A percentile compares a stretch with the other conserved stretches of the same genome.
Evolutionary conservation across 306 rosid species (phyloP).

Genomic region (Cotoneaster glaucophyllus): DNA sequence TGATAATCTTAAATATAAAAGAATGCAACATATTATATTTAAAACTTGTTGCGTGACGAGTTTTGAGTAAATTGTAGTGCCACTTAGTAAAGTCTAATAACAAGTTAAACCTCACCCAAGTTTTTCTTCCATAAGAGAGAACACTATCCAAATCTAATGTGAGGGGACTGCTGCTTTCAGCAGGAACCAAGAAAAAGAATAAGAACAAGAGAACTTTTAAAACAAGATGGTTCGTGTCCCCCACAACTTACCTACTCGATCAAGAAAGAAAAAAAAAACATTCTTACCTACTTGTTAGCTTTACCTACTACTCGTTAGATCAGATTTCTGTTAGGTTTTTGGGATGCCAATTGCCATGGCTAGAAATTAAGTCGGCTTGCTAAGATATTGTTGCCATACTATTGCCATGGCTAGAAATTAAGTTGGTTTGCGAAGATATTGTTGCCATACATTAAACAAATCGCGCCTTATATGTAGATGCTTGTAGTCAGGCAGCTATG

Average conservation of each 20-base stretch:
- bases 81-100: rapidly evolving
- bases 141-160: neutral
- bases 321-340: neutral
- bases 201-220: neutral
- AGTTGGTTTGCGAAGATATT: neutral
- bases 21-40: too few relatives aligned
- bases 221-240: neutral
- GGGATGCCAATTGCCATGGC: neutral
- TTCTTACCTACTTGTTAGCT: neutral
- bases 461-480: neutral
- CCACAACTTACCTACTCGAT: neutral
- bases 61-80: too few relatives aligned
- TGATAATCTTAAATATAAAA: too few relatives aligned
- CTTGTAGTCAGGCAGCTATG: too few relatives aligned
- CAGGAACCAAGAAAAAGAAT: neutral
- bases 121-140: too few relatives aligned
- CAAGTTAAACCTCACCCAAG: too few relatives aligned
- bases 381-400: neutral
- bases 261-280: neutral
- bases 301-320: neutral
- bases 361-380: neutral
- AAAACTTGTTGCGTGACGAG: too few relatives aligned
- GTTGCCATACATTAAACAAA: neutral
- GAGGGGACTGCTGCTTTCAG: neutral
- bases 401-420: neutral